Conservation (phyloP, 495 filamentous ascomycete genomes). For the Neurospora terricola region DNA sequence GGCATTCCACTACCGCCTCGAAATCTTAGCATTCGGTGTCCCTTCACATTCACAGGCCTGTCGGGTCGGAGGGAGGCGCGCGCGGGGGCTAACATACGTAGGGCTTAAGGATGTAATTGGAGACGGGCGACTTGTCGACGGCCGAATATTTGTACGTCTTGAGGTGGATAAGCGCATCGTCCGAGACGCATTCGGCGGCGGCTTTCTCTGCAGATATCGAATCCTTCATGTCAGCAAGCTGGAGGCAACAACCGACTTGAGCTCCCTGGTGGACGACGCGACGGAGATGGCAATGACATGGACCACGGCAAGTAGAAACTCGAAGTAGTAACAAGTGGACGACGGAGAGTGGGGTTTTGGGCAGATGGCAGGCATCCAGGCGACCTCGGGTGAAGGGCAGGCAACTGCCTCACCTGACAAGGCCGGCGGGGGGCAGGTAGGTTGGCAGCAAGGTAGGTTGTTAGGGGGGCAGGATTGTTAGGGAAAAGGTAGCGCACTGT, state of each 20-base stretch:
- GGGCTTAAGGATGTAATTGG: conserved; percentile 83
- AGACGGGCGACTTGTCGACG: conserved; percentile 94
- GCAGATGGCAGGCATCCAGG: not conserved
- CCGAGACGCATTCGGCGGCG: conserved; percentile 46
- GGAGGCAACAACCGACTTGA: conserved; percentile 1
- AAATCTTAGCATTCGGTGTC: conserved; percentile 2
- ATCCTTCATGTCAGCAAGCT: conserved; percentile 15
- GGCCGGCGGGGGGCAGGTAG: not conserved
- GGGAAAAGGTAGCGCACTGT: not conserved
- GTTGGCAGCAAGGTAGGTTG: not conserved
- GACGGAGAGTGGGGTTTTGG: not conserved
- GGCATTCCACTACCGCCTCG: conserved; percentile 72
- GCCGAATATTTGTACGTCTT: conserved; percentile 94
- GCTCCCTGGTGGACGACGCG: conserved; percentile 4
- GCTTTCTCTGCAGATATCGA: conserved; percentile 31
- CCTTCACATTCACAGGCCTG: not conserved
- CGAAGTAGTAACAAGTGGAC: not conserved
- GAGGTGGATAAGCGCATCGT: conserved; percentile 63
- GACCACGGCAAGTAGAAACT: not conserved
- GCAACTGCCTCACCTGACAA: not conserved
- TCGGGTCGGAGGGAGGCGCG: not conserved
- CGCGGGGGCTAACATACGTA: conserved; percentile 57
- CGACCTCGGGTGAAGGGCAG: not conserved
- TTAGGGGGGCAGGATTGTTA: not conserved
- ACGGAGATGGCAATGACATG: conserved; percentile 3